Conservation (phyloP, 148 eudicot species). For the Amaranthus palmeri region DNA sequence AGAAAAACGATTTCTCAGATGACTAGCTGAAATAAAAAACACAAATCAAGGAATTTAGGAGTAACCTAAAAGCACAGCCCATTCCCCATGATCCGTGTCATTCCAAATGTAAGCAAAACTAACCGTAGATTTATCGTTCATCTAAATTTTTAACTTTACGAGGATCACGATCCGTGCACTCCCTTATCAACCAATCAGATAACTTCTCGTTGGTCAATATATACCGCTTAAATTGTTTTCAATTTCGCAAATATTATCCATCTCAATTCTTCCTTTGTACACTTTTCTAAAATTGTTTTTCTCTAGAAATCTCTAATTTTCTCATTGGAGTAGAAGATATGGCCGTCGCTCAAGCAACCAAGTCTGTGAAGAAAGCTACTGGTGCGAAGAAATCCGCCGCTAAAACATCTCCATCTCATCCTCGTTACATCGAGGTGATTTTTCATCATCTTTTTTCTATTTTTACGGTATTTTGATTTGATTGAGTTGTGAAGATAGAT, state of each 20-base stretch:
- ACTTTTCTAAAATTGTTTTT: not conserved
- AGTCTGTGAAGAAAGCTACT: slow-evolving; percentile 28
- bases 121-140: not conserved
- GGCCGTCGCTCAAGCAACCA: slow-evolving; percentile 16
- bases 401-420: slow-evolving; percentile 34
- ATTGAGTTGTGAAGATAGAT: too few species aligned
- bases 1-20: too few species aligned
- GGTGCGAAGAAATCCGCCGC: slow-evolving; percentile 27
- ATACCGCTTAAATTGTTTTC: slow-evolving; percentile 5
- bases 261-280: too few species aligned
- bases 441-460: not conserved
- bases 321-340: not conserved
- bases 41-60: too few species aligned
- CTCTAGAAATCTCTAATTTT: not conserved
- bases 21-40: too few species aligned
- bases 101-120: not conserved
- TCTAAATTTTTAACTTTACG: not conserved
- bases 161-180: slow-evolving; percentile 10
- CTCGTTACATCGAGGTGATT: slow-evolving; percentile 36
- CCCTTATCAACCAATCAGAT: slow-evolving; percentile 6
- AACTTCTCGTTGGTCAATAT: slow-evolving; percentile 8
- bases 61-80: too few species aligned
- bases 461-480: too few species aligned
- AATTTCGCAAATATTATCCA: too few species aligned
- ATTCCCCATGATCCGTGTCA: slow-evolving; percentile 19